Percentiles rank a stretch among this genome's conserved stretches.
phyloP scores from a whole-genome alignment of 2,329 filamentous ascomycete species.

The Botrytis elliptica region DNA sequence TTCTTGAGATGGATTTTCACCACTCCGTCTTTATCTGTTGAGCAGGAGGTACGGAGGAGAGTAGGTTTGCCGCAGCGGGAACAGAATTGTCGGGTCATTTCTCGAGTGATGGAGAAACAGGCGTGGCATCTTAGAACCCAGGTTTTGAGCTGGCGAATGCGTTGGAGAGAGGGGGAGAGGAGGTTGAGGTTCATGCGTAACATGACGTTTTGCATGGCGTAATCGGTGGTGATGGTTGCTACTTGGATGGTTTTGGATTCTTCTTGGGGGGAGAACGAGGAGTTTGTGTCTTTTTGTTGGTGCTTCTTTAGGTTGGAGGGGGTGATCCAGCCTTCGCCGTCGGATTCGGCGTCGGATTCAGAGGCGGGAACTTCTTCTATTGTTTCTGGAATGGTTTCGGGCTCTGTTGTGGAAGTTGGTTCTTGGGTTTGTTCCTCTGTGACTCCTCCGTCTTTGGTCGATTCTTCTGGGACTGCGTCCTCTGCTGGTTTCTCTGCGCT shows the following conservation, averaged over 20 bases:
- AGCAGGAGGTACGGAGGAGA: conserved; percentile 80
- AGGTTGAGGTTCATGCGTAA: conserved; percentile 93
- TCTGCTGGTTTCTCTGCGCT: conserved; percentile 16
- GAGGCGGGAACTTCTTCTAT: conserved; percentile 32
- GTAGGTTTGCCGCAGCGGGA: conserved; percentile 85
- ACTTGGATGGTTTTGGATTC: conserved; percentile 71
- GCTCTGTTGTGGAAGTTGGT: not conserved
- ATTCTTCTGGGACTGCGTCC: conserved; percentile 24
- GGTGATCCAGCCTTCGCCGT: conserved; percentile 86
- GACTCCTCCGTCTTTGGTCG: conserved; percentile 27
- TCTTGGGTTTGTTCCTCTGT: conserved; percentile 19
- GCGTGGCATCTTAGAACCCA: conserved; percentile 92
- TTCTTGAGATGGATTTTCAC: conserved; percentile 86
- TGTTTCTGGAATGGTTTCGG: not conserved
- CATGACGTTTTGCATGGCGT: conserved; percentile 95
- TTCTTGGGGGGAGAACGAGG: conserved; percentile 48
- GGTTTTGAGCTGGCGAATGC: conserved; percentile 81
- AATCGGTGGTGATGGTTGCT: conserved; percentile 92
- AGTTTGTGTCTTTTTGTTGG: conserved; percentile 63
- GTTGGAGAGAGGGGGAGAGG: conserved; percentile 72
- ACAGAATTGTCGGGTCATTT: conserved; percentile 90
- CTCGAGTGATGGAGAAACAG: conserved; percentile 81
- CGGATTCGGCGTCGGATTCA: conserved; percentile 46
- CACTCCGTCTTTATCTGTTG: conserved; percentile 74
- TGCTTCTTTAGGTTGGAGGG: conserved; percentile 86